Evolutionary conservation across 257 asterid genomes (phyloP).

Genomic region (Handroanthus guayacan): DNA sequence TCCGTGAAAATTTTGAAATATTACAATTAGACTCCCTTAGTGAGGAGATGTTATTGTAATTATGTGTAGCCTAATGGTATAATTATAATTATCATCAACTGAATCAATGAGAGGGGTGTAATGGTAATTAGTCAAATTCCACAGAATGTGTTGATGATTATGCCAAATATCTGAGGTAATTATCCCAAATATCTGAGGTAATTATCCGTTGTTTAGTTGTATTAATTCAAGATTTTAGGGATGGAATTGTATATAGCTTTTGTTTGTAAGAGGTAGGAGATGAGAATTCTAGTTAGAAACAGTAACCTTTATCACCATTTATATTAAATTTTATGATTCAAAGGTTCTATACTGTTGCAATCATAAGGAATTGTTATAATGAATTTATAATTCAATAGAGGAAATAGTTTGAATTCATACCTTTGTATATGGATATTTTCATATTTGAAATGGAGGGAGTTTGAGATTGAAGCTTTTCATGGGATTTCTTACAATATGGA

Average conservation of each 20-base stretch:
- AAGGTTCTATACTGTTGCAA: not conserved
- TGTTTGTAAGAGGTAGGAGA: not conserved
- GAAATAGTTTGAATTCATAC: no score
- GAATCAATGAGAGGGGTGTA: no score
- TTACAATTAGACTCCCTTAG: no score
- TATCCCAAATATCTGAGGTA: no score
- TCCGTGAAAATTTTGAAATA: no score
- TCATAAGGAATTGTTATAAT: not conserved
- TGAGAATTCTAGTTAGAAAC: not conserved
- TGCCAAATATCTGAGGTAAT: no score
- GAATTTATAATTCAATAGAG: not conserved
- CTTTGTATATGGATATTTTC: not conserved
- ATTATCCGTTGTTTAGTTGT: no score
- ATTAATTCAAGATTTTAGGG: not conserved
- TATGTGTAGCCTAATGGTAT: no score
- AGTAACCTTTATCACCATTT: not conserved
- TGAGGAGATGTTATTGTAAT: no score
- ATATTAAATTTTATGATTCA: not conserved
- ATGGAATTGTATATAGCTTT: not conserved
- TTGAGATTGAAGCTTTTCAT: not conserved
- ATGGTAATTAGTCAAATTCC: no score
- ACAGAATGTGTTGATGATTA: no score
- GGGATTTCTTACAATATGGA: not conserved
- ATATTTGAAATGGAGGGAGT: not conserved
- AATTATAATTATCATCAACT: no score